Evolutionary conservation across 176 grass and related monocot species (phyloP).

Genomic region (Aegilops longissima): DNA sequence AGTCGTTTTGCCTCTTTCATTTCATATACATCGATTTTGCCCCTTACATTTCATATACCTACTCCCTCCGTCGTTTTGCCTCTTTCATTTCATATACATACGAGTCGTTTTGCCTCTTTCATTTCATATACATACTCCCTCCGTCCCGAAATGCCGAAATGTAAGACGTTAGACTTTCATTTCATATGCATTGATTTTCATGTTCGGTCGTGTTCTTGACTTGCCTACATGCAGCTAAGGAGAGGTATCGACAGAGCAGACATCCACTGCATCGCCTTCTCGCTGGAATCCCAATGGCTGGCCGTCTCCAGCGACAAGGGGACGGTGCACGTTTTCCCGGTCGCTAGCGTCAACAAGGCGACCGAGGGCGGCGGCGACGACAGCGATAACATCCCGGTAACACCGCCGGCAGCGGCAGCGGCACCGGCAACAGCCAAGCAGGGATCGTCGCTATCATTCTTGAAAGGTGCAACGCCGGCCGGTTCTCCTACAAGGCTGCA

Average conservation of each 20-base stretch:
- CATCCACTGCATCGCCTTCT: conserved; percentile 74
- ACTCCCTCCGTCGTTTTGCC: too few species aligned
- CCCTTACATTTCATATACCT: too few species aligned
- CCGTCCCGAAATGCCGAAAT: too few species aligned
- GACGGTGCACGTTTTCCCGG: conserved; percentile 71
- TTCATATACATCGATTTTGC: too few species aligned
- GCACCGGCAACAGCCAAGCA: neutral
- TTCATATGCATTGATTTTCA: neutral
- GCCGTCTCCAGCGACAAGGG: conserved; percentile 75
- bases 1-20: neutral
- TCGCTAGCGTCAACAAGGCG: conserved; percentile 34
- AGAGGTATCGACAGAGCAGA: conserved; percentile 72
- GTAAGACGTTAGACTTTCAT: too few species aligned
- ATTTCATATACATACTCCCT: too few species aligned
- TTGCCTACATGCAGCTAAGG: conserved; percentile 38
- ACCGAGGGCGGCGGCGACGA: neutral
- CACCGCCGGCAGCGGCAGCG: neutral
- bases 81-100: too few species aligned
- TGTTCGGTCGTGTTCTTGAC: neutral
- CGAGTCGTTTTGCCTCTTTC: too few species aligned
- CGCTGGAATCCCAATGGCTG: conserved; percentile 58
- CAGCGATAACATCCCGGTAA: neutral
- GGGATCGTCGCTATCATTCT: neutral
- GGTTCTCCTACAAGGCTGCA: too few species aligned
- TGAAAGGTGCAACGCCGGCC: neutral